Evolutionary conservation across 768 basidiomycete genomes (phyloP).

Genomic region (Infundibulicybe gibba): DNA sequence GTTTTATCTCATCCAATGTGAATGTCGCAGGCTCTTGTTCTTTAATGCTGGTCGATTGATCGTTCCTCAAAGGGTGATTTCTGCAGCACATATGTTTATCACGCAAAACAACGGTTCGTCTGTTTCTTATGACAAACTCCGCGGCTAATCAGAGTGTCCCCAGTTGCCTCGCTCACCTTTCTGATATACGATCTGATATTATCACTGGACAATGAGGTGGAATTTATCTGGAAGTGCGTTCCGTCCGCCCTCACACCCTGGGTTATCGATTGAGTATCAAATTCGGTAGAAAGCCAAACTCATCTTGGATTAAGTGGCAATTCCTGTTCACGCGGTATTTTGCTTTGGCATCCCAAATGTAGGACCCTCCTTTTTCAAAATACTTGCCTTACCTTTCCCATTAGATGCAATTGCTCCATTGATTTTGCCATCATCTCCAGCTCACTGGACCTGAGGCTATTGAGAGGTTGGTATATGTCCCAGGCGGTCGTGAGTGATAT

Average conservation of each 20-base stretch:
- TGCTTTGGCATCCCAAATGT: constrained; percentile 21
- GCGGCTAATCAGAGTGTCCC: not conserved
- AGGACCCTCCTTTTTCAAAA: not conserved
- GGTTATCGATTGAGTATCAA: not conserved
- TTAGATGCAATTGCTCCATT: constrained; percentile 19
- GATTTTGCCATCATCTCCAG: constrained; percentile 9
- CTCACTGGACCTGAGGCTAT: constrained; percentile 1
- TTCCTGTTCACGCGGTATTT: constrained; percentile 26
- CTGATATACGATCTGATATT: constrained; percentile 28
- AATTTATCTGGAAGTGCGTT: constrained; percentile 30
- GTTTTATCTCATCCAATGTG: too few relatives aligned
- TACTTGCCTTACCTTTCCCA: not conserved
- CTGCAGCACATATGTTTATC: too few relatives aligned
- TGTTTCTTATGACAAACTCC: too few relatives aligned
- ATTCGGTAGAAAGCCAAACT: constrained; percentile 12
- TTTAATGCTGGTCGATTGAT: too few relatives aligned
- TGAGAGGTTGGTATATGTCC: constrained; percentile 19
- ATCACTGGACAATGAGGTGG: constrained; percentile 31
- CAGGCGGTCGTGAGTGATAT: constrained; percentile 19
- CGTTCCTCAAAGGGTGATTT: too few relatives aligned
- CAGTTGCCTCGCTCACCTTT: constrained; percentile 27
- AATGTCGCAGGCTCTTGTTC: too few relatives aligned
- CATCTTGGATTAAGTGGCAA: constrained; percentile 23
- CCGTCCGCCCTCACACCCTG: not conserved
- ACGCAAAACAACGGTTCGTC: too few relatives aligned